Base-by-base conservation (phyloP, 1,139 yeast species). In the Maudiozyma humilis region DNA sequence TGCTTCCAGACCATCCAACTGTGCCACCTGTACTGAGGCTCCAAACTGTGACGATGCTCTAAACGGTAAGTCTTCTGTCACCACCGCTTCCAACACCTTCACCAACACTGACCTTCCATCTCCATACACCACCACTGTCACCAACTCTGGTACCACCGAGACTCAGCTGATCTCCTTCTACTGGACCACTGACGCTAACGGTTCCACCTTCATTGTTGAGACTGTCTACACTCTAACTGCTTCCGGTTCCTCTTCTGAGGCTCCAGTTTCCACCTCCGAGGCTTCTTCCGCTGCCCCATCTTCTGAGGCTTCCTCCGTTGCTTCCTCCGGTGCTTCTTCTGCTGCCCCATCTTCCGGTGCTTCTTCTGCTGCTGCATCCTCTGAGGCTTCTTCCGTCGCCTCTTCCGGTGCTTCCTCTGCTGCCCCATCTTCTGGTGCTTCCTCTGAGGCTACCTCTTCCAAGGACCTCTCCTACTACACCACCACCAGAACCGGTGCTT, bases 41-140 rank as follows among this genome's bases (percentile, higher is more conserved):
- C 39, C 38, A 34, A 8, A 15, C 29, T 34, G 43, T 40, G 20
- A 37, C n/a, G 40, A 37, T 13, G 40, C 40, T 29, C 13, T 37
- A n/a, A 37, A 37, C 33, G 40, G 25, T 37, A 10, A 14, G 8
- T 29, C 40, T 17, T 37, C 40, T 29, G 32, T 37, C 14, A 10
- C 38, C 18, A 16, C 39, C 17, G 38, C 34, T 34, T 35, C 43
- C 15, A 20, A 18, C 25, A 40, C 34, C 30, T 27, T 15, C 25
- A 33, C 34, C n/a, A 8, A 39, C 18, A n/a, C 39, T 40, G 34
- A 20, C 23, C n/a, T 35, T 16, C 34, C 36, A 30, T 14, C 43
- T 33, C 35, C 36, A 25, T 40, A 40, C 43, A 40, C 43, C 13
- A 40, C 43, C 39, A 40, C 43, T 35, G 39, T 31, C 15, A 30